phyloP scores from a whole-genome alignment of 805 yeast species.

The Priceomyces castillae region DNA sequence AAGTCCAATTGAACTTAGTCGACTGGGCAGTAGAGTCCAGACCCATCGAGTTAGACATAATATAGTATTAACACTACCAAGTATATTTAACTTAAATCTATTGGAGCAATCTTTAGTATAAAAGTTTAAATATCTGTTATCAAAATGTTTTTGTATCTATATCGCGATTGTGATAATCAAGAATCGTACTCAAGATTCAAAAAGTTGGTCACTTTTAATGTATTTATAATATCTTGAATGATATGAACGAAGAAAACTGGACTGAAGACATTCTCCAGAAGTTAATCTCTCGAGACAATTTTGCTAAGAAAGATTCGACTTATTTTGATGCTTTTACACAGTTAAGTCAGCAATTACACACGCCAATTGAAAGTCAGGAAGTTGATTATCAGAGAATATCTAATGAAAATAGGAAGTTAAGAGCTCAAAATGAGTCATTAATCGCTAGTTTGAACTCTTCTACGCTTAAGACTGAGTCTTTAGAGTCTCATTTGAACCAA shows the following conservation, averaged over 20 bases:
- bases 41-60: constrained; percentile 2
- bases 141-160: background rate
- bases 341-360: constrained; percentile 17
- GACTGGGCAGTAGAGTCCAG: background rate
- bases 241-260: constrained; percentile 15
- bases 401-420: constrained; percentile 18
- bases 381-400: constrained; percentile 5
- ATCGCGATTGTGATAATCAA: constrained; percentile 7
- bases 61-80: background rate
- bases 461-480: constrained; percentile 24
- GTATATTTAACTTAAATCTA: background rate
- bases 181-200: background rate
- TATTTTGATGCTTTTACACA: constrained; percentile 35
- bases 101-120: background rate
- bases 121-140: background rate
- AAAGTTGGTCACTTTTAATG: background rate
- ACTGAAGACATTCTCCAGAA: constrained; percentile 21
- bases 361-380: constrained; percentile 4
- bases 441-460: constrained; percentile 23
- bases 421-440: constrained; percentile 21
- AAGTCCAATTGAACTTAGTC: constrained; percentile 3
- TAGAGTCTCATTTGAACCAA: constrained; percentile 14
- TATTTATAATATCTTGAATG: background rate
- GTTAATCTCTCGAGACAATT: constrained; percentile 28
- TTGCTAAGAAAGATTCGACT: constrained; percentile 29